These are phyloP conservation scores for Fomitopsis palustris DNA, from an alignment of 1,284 basidiomycete species.

Conservation along the genomic window DNA sequence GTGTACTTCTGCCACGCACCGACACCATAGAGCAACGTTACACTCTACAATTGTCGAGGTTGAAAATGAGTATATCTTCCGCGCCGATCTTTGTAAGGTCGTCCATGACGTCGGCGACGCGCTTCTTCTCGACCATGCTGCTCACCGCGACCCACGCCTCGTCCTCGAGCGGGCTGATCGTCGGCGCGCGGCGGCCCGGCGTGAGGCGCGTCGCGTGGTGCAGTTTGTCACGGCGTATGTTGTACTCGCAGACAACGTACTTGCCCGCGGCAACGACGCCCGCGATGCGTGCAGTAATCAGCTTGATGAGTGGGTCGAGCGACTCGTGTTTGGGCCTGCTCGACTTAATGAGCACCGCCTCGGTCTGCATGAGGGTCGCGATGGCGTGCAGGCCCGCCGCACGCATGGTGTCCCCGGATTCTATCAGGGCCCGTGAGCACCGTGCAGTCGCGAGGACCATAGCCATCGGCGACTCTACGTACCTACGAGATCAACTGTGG, in stretches of 20 bases:
- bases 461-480: conserved; percentile 29
- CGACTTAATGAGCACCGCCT: conserved; percentile 94
- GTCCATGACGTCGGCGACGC: conserved; percentile 91
- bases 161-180: conserved; percentile 84
- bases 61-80: conserved; percentile 87
- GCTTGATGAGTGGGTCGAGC: conserved; percentile 68
- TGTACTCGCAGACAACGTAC: conserved; percentile 93
- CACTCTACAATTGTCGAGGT: conserved; percentile 92
- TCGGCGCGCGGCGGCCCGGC: conserved; percentile 88
- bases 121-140: conserved; percentile 88
- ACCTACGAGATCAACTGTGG: conserved; percentile 87
- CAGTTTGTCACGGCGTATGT: conserved; percentile 69
- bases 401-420: conserved; percentile 99
- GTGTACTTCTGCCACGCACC: background rate
- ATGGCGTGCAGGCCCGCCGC: conserved; percentile 95
- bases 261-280: conserved; percentile 90
- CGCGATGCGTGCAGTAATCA: conserved; percentile 86
- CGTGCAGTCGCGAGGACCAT: background rate
- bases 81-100: conserved; percentile 80
- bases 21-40: conserved; percentile 26
- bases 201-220: conserved; percentile 70
- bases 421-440: conserved; percentile 36
- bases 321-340: conserved; percentile 64
- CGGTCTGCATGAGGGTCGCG: conserved; percentile 82
- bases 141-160: conserved; percentile 90